Evolutionary conservation across 371 early-diverging fungal species (phyloP).

Genomic region (Rhizopus sp.): DNA sequence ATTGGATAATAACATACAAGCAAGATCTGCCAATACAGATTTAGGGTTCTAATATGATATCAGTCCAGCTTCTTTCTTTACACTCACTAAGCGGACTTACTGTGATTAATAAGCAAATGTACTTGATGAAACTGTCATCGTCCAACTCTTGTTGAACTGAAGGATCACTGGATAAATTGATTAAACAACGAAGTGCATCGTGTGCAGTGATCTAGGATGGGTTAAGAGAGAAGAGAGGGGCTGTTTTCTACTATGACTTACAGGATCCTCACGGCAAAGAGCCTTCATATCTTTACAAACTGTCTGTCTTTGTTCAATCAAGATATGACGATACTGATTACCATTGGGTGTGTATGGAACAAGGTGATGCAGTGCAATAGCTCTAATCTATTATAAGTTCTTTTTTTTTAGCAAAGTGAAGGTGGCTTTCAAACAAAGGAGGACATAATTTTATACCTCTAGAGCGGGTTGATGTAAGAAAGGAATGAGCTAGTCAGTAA

Average conservation of each 20-base stretch:
- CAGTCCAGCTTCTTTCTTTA: slow-evolving; percentile 18
- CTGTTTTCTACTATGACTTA: slow-evolving; percentile 29
- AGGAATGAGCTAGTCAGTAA: slow-evolving; percentile 49
- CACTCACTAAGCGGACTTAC: slow-evolving; percentile 33
- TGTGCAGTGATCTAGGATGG: slow-evolving; percentile 72
- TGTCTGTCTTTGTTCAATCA: slow-evolving; percentile 59
- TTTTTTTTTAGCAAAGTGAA: background rate
- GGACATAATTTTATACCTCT: slow-evolving; percentile 47
- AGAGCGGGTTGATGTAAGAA: slow-evolving; percentile 66
- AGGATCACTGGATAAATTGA: slow-evolving; percentile 80
- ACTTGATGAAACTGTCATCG: slow-evolving; percentile 65
- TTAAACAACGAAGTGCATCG: slow-evolving; percentile 78
- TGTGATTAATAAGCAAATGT: slow-evolving; percentile 68
- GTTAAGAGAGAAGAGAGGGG: background rate
- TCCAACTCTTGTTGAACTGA: slow-evolving; percentile 62
- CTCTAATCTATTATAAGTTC: slow-evolving; percentile 59
- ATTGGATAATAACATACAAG: slow-evolving; percentile 93
- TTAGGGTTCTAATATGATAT: slow-evolving; percentile 44
- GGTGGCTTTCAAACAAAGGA: background rate
- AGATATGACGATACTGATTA: slow-evolving; percentile 62
- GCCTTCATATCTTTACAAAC: slow-evolving; percentile 72
- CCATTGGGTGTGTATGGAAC: slow-evolving; percentile 69
- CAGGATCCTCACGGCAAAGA: slow-evolving; percentile 71
- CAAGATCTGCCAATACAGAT: slow-evolving; percentile 72
- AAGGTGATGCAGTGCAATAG: slow-evolving; percentile 80